Conservation (phyloP, 176 grass and related monocot species). For the Dendrocalamus sinicus region DNA sequence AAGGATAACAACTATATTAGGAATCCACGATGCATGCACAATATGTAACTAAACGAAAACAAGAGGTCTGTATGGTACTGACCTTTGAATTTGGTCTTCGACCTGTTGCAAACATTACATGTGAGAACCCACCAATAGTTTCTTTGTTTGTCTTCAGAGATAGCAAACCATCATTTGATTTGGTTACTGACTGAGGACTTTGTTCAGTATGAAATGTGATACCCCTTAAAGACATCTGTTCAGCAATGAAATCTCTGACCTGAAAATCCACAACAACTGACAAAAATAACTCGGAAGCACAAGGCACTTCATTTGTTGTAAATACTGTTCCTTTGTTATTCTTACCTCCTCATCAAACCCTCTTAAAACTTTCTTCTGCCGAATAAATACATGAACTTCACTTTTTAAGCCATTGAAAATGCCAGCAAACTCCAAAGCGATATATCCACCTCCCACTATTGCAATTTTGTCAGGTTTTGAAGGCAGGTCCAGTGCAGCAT, state of each 20-base stretch:
- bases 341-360: constrained; percentile 86
- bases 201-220: constrained; percentile 82
- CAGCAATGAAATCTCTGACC: constrained; percentile 78
- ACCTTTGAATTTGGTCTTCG: constrained; percentile 80
- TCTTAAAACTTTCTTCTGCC: constrained; percentile 76
- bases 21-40: not conserved
- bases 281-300: constrained; percentile 13
- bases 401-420: constrained; percentile 83
- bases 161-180: constrained; percentile 68
- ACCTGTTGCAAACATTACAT: constrained; percentile 89
- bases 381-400: constrained; percentile 84
- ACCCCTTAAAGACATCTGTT: constrained; percentile 73
- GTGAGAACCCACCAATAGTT: constrained; percentile 77
- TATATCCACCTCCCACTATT: constrained; percentile 82
- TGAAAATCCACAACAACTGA: constrained; percentile 47
- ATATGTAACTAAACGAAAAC: constrained; percentile 31
- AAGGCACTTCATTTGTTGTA: constrained; percentile 28
- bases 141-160: constrained; percentile 82
- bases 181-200: constrained; percentile 65
- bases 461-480: constrained; percentile 71
- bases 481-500: constrained; percentile 68
- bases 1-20: constrained; percentile 34
- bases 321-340: not conserved
- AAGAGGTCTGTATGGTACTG: not conserved
- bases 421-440: constrained; percentile 82